A percentile compares a stretch with the other conserved stretches of the same genome.
These are phyloP conservation scores for Gentiana straminea DNA, from an alignment of 257 asterid species.

Conservation along the genomic window DNA sequence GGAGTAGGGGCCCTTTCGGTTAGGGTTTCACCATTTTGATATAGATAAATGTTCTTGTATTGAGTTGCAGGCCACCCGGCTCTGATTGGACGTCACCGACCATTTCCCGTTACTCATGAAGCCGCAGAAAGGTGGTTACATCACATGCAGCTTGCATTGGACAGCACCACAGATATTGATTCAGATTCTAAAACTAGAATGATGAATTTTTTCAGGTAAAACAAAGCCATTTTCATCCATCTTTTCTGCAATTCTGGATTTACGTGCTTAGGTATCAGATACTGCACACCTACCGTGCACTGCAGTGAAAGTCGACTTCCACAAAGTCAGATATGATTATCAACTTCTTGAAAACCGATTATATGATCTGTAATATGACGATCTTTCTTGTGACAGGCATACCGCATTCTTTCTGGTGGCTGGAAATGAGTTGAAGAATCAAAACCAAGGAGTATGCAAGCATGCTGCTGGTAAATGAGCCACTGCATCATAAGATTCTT, in stretches of 20 bases:
- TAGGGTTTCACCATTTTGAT: too few relatives aligned
- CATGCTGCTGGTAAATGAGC: constrained; percentile 46
- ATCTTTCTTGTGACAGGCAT: constrained; percentile 35
- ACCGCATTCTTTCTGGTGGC: constrained; percentile 95
- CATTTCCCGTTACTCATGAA: constrained; percentile 74
- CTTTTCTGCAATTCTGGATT: not conserved
- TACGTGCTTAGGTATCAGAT: not conserved
- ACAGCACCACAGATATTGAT: constrained; percentile 52
- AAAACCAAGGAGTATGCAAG: constrained; percentile 48
- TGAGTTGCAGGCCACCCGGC: constrained; percentile 80
- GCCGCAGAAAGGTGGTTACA: constrained; percentile 98
- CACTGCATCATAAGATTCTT: constrained; percentile 15
- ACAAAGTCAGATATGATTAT: too few relatives aligned
- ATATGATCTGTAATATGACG: not conserved
- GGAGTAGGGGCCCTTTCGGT: too few relatives aligned
- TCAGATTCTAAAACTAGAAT: constrained; percentile 67
- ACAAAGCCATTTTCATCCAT: not conserved
- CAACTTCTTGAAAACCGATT: too few relatives aligned
- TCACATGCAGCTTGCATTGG: constrained; percentile 87
- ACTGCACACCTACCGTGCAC: too few relatives aligned
- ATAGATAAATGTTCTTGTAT: too few relatives aligned
- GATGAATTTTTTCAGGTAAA: constrained; percentile 77
- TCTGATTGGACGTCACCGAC: constrained; percentile 91
- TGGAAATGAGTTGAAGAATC: constrained; percentile 73
- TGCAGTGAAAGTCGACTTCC: too few relatives aligned